phyloP scores from a whole-genome alignment of 192 early-diverging fungal genomes.

The Umbelopsis sp. region DNA sequence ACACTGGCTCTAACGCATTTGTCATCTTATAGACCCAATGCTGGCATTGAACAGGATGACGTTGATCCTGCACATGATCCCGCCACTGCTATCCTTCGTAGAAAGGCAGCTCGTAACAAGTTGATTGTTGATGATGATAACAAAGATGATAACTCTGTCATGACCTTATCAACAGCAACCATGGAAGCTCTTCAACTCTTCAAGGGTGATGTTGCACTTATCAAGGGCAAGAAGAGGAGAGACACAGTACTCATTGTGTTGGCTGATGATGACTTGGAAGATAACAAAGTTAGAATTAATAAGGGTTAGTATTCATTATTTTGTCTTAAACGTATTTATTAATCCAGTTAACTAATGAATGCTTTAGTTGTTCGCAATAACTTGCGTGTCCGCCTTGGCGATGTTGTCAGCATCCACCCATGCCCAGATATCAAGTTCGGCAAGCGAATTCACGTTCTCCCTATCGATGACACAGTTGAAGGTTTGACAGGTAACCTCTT shows the following conservation, averaged over 20 bases:
- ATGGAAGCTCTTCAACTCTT: conserved; percentile 93
- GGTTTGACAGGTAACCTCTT: conserved; percentile 97
- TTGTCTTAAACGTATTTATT: neutral
- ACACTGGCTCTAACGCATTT: neutral
- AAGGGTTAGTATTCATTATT: conserved; percentile 53
- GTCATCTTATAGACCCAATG: conserved; percentile 49
- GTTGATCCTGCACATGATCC: conserved; percentile 76
- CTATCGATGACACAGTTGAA: conserved; percentile 98
- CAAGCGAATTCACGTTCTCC: conserved; percentile 93
- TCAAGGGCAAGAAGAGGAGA: conserved; percentile 98
- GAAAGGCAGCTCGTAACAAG: conserved; percentile 97
- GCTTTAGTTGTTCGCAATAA: conserved; percentile 87
- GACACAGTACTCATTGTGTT: conserved; percentile 96
- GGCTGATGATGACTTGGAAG: conserved; percentile 89
- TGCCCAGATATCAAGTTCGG: conserved; percentile 98
- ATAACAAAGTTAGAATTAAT: conserved; percentile 92
- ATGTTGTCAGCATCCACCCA: conserved; percentile 94
- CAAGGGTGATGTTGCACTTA: conserved; percentile 91
- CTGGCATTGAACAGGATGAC: conserved; percentile 47
- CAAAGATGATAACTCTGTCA: conserved; percentile 98
- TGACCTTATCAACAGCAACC: conserved; percentile 84
- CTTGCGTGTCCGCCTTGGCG: conserved; percentile 92
- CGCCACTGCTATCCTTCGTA: conserved; percentile 93
- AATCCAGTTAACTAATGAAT: neutral
- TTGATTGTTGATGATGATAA: conserved; percentile 96